Conservation (phyloP, 352 stramenopile genomes). For the Plasmopara halstedii region DNA sequence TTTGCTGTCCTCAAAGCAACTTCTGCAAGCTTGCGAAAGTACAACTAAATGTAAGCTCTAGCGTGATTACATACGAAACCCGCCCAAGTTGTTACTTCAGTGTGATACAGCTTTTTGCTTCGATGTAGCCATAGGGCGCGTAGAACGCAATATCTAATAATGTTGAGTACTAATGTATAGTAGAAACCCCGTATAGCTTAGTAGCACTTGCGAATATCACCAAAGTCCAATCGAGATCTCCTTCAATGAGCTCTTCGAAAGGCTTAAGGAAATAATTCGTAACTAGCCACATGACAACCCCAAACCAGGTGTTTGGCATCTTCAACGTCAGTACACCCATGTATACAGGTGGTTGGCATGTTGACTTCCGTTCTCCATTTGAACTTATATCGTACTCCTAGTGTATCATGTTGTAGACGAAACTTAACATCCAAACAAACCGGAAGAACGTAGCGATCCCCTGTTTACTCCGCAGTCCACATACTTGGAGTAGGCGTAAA, state of each 20-base stretch:
- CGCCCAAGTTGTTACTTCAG: neutral
- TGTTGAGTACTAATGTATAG: neutral
- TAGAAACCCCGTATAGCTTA: neutral
- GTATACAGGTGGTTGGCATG: neutral
- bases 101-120: slow-evolving; percentile 4
- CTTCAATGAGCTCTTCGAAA: neutral
- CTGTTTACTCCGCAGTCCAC: neutral
- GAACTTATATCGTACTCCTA: neutral
- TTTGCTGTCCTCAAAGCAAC: neutral
- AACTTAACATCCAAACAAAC: neutral
- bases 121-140: slow-evolving; percentile 3
- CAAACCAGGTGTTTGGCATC: slow-evolving; percentile 8
- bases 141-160: slow-evolving; percentile 1
- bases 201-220: neutral
- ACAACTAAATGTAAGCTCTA: neutral
- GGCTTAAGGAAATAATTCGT: neutral
- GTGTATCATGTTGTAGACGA: neutral
- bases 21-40: neutral
- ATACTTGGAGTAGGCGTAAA: neutral
- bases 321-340: neutral
- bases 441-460: neutral
- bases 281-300: neutral
- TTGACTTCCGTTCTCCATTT: neutral
- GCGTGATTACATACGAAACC: neutral
- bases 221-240: neutral